Evolutionary conservation across 495 filamentous ascomycete species (phyloP).

Genomic region (Penicillium paradoxum): DNA sequence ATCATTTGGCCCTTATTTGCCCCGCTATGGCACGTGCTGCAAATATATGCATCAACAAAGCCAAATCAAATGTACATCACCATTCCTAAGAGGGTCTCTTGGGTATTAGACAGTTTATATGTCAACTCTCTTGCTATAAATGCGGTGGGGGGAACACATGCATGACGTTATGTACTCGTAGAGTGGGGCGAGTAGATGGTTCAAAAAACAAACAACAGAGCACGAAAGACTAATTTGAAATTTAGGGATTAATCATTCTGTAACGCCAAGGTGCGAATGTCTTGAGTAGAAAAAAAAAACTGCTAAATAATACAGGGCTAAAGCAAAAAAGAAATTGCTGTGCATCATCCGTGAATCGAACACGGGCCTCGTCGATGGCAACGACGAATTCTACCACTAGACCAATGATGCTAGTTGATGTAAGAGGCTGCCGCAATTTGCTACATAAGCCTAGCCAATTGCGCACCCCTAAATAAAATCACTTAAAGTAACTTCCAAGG

Average conservation of each 20-base stretch:
- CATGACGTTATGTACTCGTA: neutral
- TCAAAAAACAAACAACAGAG: too few relatives aligned
- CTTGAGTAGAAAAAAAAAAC: too few relatives aligned
- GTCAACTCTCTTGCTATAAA: neutral
- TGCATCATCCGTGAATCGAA: slow-evolving; percentile 57
- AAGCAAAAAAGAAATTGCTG: neutral
- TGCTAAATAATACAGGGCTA: too few relatives aligned
- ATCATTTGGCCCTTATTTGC: neutral
- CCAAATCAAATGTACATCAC: neutral
- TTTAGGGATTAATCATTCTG: too few relatives aligned
- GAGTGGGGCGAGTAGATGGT: too few relatives aligned
- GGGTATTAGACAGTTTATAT: neutral
- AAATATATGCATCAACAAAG: neutral
- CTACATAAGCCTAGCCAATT: neutral
- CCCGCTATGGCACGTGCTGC: neutral
- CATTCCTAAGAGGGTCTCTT: neutral
- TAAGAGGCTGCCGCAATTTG: neutral
- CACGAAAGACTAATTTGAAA: too few relatives aligned
- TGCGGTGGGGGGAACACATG: neutral
- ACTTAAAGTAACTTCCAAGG: neutral
- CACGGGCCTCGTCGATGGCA: slow-evolving; percentile 57
- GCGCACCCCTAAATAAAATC: neutral
- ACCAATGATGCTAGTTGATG: slow-evolving; percentile 47
- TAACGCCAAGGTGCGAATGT: too few relatives aligned
- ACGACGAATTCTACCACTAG: slow-evolving; percentile 59